Base-by-base conservation (phyloP, 768 basidiomycete species). In the Psilocybe cubensis region DNA sequence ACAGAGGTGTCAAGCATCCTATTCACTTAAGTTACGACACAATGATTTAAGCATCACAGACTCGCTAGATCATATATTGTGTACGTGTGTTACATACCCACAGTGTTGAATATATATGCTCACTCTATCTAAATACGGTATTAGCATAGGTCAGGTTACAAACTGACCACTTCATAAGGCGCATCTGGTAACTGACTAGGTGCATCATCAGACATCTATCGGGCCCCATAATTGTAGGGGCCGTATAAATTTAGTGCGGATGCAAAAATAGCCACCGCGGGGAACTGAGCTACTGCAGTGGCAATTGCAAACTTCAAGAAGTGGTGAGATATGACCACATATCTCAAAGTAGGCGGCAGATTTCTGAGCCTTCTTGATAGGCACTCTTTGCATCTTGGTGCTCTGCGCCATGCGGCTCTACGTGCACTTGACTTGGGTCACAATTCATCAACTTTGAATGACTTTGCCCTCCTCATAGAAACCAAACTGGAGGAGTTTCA, bases 101-200 rank as follows among this genome's bases (percentile, higher is more conserved):
- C 24, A 46, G 60, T 52, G 49, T 29, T 47, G 49, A 51, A 50
- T 29, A 17, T 21, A 57, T 44, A 42, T 21, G 45, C 46, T 56
- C 38, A 28, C 20, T 47, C 21, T 62, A 56, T 52, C 56, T 57
- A 55, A 54, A 57, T 58, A 33, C 25, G 59, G 59, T 27, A 4
- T 40, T 21, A 44, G 45, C 52, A 46, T 54, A 67, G 66, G 68
- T 35, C 66, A 69, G 59, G 58, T 65, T 24, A 66, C 65, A 2
- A 69, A 60, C 57, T 70, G 66, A 63, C 66, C 63, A 40, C 62
- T 65, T 60, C 67, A 69, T 55, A 66, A 68, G 58, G 62, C 52
- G 33, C 42, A 35, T 52, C 40, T 43, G 45, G 56, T 31, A 48
- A 41, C 57, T 49, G 35, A 31, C 52, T 27, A n/a, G n/a, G n/a